Percentiles rank a stretch among this genome's conserved stretches.
phyloP scores from a whole-genome alignment of 176 grass and related monocot species.

The Triticum urartu region DNA sequence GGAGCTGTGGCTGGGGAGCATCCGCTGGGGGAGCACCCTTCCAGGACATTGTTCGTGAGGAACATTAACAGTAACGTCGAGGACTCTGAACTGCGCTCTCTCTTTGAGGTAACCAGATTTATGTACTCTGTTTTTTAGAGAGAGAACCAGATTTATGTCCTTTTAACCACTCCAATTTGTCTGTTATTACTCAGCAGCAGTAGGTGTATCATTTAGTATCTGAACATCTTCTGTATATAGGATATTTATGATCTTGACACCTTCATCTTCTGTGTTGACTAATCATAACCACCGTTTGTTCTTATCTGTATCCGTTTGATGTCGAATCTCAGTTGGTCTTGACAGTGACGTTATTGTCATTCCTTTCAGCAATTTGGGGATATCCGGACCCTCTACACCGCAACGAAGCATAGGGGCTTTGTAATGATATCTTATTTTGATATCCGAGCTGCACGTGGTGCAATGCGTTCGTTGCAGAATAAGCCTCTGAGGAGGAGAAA shows the following conservation, averaged over 20 bases:
- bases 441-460: slow-evolving; percentile 74
- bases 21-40: slow-evolving; percentile 92
- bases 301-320: neutral
- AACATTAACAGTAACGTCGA: slow-evolving; percentile 99
- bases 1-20: slow-evolving; percentile 81
- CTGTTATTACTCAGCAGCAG: neutral
- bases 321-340: slow-evolving; percentile 13
- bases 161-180: neutral
- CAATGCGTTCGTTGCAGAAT: slow-evolving; percentile 82
- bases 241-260: slow-evolving; percentile 13
- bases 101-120: slow-evolving; percentile 88
- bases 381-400: slow-evolving; percentile 83
- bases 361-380: slow-evolving; percentile 89
- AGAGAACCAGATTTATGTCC: no score
- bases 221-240: neutral
- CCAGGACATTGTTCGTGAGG: slow-evolving; percentile 94
- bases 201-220: neutral
- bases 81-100: slow-evolving; percentile 69
- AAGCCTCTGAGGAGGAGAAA: slow-evolving; percentile 86
- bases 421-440: slow-evolving; percentile 98
- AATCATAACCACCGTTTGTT: neutral
- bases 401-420: slow-evolving; percentile 91
- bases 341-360: neutral
- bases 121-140: neutral
- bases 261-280: slow-evolving; percentile 11